These are phyloP conservation scores for Neobulgaria alba DNA, from an alignment of 2,329 filamentous ascomycete genomes.

Conservation along the genomic window DNA sequence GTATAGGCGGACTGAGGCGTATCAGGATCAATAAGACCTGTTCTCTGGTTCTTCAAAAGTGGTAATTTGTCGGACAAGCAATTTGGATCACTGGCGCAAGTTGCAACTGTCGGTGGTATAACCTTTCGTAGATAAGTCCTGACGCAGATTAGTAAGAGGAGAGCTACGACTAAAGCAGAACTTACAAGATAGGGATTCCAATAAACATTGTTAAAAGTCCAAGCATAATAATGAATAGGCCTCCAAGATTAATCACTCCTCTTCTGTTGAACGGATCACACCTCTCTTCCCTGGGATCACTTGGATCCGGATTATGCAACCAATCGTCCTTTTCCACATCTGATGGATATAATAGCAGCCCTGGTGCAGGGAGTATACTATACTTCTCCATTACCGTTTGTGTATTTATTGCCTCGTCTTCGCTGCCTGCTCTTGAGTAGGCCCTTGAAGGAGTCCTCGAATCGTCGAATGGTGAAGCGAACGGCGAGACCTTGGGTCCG, in stretches of 20 bases:
- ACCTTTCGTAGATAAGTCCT: conserved; percentile 48
- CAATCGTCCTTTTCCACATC: conserved; percentile 68
- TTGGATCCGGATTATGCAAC: conserved; percentile 60
- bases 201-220: conserved; percentile 59
- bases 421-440: conserved; percentile 39
- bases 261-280: conserved; percentile 57
- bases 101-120: conserved; percentile 16
- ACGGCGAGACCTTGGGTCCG: conserved; percentile 27
- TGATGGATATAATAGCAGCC: conserved; percentile 59
- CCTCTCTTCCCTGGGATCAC: conserved; percentile 50
- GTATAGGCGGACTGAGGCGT: conserved; percentile 50
- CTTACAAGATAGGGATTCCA: conserved; percentile 61
- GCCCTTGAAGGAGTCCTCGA: conserved; percentile 26
- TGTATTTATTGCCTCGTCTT: conserved; percentile 58
- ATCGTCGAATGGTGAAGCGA: conserved; percentile 30
- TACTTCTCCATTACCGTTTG: conserved; percentile 68
- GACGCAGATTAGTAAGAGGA: conserved; percentile 18
- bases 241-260: conserved; percentile 57
- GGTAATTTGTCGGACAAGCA: conserved; percentile 31
- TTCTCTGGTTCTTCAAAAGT: conserved; percentile 51
- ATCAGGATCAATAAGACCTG: conserved; percentile 56
- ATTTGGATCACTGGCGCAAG: conserved; percentile 32
- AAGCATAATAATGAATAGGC: conserved; percentile 47
- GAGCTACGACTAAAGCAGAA: too few species aligned
- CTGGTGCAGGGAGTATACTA: conserved; percentile 60